Evolutionary conservation across 352 stramenopile genomes (phyloP), one percentile per base, ranked within the genome.

Genomic region (Globisporangium nunn): DNA sequence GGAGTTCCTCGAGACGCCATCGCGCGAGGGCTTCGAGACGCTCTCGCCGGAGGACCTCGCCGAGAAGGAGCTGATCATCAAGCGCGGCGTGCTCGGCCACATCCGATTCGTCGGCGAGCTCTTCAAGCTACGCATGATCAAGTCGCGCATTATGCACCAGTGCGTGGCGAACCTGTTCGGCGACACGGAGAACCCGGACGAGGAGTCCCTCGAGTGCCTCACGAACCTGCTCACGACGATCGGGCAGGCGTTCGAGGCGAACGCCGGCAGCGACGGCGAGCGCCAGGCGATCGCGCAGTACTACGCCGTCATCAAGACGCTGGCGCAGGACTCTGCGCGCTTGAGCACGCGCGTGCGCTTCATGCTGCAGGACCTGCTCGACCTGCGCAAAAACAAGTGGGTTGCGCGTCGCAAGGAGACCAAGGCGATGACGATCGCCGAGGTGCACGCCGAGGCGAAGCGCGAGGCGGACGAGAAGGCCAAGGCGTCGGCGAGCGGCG

Each of bases 101-200:
- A 98, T 98, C 72, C 85, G 93, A 30, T 98, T 98, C 63, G 93
- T 98, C 43, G 96, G 96, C 29, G 96, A 98, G 73, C 70, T 98
- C 3, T 98, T 97, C 75, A 97, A 98, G 69, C 75, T 95, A 57
- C 89, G 92, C 59, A 87, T 98, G 65, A 87, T 98, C 52, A 98
- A 90, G 63, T 87, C 94, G 37, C 89, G 93, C 51, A 96, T 98
- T 69, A 97, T 98, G 86, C 81, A 98, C 68, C 81, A 90, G 58
- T 98, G 92, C 59, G 74, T 98, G 18, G 62, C 72, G 43, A 80
- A 77, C 41, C 61, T 94, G 49, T 91, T 94, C 33, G 79, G 80
- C n/a, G 78, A 92, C 61, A 63, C 85, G 8, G 64, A 82, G 28
- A 72, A 90, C 35, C 85, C 85, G 0, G 90, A 98, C 63, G 94